These are phyloP conservation scores for Gaeumannomyces tritici DNA, from an alignment of 2,329 filamentous ascomycete species.

Conservation along the genomic window DNA sequence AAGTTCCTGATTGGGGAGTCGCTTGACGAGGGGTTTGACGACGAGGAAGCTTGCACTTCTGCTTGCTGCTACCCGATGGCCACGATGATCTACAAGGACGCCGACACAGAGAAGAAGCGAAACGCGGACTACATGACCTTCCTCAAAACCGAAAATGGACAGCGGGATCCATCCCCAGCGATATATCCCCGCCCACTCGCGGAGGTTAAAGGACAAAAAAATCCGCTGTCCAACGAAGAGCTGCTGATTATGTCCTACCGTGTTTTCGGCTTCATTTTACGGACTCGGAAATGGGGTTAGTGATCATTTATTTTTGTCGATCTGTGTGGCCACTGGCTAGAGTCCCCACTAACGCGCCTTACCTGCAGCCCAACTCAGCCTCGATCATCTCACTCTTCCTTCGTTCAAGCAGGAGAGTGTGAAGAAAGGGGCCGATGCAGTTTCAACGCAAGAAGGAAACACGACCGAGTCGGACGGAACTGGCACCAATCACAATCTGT, in stretches of 20 bases:
- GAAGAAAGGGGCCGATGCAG: neutral
- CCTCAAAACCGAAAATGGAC: conserved; percentile 6
- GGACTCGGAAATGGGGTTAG: conserved; percentile 23
- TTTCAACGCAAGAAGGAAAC: neutral
- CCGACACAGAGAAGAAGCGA: conserved; percentile 5
- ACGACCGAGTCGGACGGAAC: neutral
- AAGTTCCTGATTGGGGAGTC: neutral
- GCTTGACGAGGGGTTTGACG: neutral
- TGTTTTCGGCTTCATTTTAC: conserved; percentile 22
- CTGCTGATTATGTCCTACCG: conserved; percentile 20
- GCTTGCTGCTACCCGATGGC: conserved; percentile 5
- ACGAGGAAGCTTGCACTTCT: conserved; percentile 2
- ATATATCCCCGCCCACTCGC: conserved; percentile 6
- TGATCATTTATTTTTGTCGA: neutral
- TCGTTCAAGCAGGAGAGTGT: too few relatives aligned
- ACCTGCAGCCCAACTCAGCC: conserved; percentile 8
- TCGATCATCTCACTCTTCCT: conserved; percentile 4
- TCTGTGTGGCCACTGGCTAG: too few relatives aligned
- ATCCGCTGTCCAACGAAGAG: conserved; percentile 13
- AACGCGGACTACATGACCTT: conserved; percentile 7
- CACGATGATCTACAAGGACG: conserved; percentile 4
- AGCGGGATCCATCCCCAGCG: conserved; percentile 4
- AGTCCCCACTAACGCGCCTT: neutral
- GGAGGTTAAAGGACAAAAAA: conserved; percentile 2
- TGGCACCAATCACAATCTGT: conserved; percentile 4